Conservation (phyloP, 2,329 filamentous ascomycete genomes). For the Phialocephala subalpina region DNA sequence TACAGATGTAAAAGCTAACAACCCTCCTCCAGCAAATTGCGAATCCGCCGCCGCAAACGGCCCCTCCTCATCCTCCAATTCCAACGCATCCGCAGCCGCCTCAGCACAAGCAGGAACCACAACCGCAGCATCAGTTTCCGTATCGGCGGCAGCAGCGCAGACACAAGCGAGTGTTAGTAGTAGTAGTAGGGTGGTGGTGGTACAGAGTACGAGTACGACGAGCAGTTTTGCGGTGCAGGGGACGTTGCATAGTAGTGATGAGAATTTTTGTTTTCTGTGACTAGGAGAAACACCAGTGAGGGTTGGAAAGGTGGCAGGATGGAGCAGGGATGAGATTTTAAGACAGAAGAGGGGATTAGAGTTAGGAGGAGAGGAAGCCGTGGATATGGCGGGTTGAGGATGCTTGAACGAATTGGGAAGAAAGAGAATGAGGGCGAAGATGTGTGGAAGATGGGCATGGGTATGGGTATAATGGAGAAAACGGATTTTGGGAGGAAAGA, state of each 20-base stretch:
- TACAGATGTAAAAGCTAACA: not conserved
- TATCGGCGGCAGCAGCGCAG: not conserved
- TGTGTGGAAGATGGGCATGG: not conserved
- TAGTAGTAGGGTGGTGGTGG: not conserved
- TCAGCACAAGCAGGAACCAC: too few species aligned
- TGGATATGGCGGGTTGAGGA: too few species aligned
- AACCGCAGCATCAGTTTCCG: not conserved
- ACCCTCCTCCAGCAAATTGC: not conserved
- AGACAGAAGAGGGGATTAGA: not conserved
- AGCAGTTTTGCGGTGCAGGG: slow-evolving; percentile 12
- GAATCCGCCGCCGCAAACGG: slow-evolving; percentile 4
- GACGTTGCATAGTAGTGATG: slow-evolving; percentile 27
- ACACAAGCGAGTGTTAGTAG: not conserved
- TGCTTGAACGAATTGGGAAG: not conserved
- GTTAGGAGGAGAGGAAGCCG: not conserved
- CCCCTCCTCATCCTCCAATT: not conserved
- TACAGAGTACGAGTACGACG: not conserved
- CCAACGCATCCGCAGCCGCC: not conserved
- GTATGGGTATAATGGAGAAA: not conserved
- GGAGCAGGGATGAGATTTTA: not conserved
- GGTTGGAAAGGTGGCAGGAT: not conserved
- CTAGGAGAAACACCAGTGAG: slow-evolving; percentile 10
- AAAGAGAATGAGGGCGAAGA: not conserved
- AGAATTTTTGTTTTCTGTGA: slow-evolving; percentile 29
- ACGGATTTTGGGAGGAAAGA: not conserved